Conservation (phyloP, 352 stramenopile genomes). For the Pythium sp. region DNA sequence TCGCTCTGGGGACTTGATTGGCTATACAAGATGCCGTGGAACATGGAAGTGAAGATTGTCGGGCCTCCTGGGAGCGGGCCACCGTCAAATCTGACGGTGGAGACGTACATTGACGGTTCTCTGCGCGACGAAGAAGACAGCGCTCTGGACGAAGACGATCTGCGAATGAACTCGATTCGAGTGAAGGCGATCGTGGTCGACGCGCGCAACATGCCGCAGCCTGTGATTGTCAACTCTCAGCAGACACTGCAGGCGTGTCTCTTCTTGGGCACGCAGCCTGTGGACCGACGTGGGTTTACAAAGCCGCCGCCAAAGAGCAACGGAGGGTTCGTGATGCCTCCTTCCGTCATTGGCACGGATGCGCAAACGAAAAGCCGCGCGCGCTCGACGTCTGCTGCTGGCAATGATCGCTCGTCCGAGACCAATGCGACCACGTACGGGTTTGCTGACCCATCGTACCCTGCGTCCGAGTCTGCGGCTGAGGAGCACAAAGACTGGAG, state of each 20-base stretch:
- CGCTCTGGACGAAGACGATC: constrained; percentile 65
- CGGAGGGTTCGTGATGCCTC: constrained; percentile 74
- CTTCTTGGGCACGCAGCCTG: constrained; percentile 81
- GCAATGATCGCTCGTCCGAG: constrained; percentile 68
- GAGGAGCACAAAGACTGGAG: constrained; percentile 91
- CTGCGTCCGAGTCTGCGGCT: constrained; percentile 53
- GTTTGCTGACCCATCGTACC: constrained; percentile 61
- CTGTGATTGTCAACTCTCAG: constrained; percentile 83
- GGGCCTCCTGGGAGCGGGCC: constrained; percentile 79
- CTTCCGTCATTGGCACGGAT: constrained; percentile 47
- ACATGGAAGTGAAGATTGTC: constrained; percentile 91
- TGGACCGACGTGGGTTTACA: constrained; percentile 82
- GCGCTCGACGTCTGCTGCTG: constrained; percentile 51
- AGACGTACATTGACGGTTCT: constrained; percentile 85
- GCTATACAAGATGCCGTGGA: constrained; percentile 90
- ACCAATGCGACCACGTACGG: constrained; percentile 40
- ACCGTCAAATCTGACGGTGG: constrained; percentile 83
- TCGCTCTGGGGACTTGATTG: constrained; percentile 85
- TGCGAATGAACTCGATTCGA: constrained; percentile 85
- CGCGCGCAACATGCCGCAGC: constrained; percentile 82
- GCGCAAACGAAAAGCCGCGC: constrained; percentile 60
- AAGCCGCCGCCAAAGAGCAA: constrained; percentile 86
- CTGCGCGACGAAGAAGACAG: constrained; percentile 72
- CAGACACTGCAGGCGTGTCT: constrained; percentile 86
- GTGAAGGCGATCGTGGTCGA: constrained; percentile 88